Evolutionary conservation across 2,329 filamentous ascomycete genomes (phyloP).

Genomic region (Chaetomiaceae sp.): DNA sequence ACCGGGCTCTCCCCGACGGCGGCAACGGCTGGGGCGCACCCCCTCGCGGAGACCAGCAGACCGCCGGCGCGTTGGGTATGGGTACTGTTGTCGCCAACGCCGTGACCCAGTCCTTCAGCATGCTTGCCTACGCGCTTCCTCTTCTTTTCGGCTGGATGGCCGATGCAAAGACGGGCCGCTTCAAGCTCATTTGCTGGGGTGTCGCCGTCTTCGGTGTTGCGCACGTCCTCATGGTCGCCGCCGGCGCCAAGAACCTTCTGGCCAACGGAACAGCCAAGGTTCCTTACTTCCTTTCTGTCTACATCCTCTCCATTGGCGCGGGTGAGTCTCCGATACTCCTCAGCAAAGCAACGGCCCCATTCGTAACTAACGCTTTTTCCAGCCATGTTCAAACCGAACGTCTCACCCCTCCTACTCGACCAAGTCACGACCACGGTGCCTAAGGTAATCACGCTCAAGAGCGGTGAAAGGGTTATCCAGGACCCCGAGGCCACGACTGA

Average conservation of each 20-base stretch:
- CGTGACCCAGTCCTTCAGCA: constrained; percentile 49
- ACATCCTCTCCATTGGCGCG: constrained; percentile 54
- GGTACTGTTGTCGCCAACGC: constrained; percentile 51
- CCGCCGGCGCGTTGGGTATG: constrained; percentile 55
- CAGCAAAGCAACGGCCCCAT: not conserved
- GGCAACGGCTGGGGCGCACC: constrained; percentile 44
- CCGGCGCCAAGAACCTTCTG: constrained; percentile 45
- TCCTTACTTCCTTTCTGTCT: constrained; percentile 57
- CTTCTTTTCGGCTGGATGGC: constrained; percentile 54
- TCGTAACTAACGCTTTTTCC: not conserved
- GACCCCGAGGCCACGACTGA: constrained; percentile 61
- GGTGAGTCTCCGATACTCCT: constrained; percentile 42
- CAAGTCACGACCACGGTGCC: constrained; percentile 56
- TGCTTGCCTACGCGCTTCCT: constrained; percentile 54
- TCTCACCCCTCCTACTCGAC: constrained; percentile 63
- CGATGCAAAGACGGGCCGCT: constrained; percentile 66
- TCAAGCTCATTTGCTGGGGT: constrained; percentile 65
- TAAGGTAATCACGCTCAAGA: constrained; percentile 45
- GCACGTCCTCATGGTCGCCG: constrained; percentile 62
- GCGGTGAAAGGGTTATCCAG: constrained; percentile 62
- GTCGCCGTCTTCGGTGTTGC: constrained; percentile 63
- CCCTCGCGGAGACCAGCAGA: constrained; percentile 37
- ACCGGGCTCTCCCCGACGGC: constrained; percentile 51
- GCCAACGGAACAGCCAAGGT: constrained; percentile 43
- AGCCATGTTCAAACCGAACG: constrained; percentile 65